Evolutionary conservation across 306 rosid species (phyloP), one percentile per base, ranked within the genome.

Genomic region (Vicia faba): DNA sequence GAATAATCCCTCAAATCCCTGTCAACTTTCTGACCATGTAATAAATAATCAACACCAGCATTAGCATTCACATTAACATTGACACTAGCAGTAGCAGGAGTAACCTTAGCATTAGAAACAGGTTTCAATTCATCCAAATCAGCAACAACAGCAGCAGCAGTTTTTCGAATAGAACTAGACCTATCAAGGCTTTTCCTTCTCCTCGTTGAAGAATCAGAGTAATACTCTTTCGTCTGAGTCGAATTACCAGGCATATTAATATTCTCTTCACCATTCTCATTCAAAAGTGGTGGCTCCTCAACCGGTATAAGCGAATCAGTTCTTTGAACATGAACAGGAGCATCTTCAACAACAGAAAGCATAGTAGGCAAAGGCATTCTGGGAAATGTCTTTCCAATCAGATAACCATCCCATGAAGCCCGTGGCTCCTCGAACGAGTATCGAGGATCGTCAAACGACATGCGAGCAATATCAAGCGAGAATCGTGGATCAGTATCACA

Each of bases 401-500:
- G 68, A 68, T 93, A 72, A 11, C 99, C 99, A 51, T 93, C 99
- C 99, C 99, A 93, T 1, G 99, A 93, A 3, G 99, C 99, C 7
- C 99, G 74, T 2, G 99, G 97, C 75, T 93, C 99, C 4, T 93
- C 99, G 6, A 93, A 86, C 5, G 97, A 91, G 74, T 87, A 83
- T 0, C 97, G 81, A n/a, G 97, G 84, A 76, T 91, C 96, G 23
- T 93, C 99, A 4, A 83, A 70, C 3, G 91, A 86, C 68, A 85
- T 85, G 39, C 91, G 82, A 28, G 82, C 88, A 0, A 81, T 86
- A n/a, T 89, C 96, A 0, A 92, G 98, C 15, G 98, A 92, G 74
- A 93, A 90, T 51, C 99, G 69, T 39, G 99, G 99, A 79, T 93
- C 99, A 2, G 97, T 93, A 60, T 93, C 99, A 79, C 99, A 93